Conservation (phyloP, 2,329 filamentous ascomycete genomes). For the Purpureocillium lavendulum region DNA sequence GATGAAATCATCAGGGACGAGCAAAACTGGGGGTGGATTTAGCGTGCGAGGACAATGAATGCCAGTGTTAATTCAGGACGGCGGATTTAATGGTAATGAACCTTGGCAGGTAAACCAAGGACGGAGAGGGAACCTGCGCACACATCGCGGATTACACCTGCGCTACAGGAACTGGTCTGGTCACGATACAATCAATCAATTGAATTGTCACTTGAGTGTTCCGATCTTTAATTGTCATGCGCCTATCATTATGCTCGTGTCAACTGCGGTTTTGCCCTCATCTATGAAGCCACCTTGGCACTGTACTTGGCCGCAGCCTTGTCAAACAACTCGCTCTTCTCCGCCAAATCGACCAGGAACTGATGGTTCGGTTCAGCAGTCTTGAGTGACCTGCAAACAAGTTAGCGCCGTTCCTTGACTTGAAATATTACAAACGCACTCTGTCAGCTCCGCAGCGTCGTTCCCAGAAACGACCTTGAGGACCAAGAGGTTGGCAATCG, state of each 20-base stretch:
- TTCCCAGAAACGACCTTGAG: conserved; percentile 71
- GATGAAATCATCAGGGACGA: background rate
- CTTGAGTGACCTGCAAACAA: conserved; percentile 40
- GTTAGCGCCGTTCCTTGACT: conserved; percentile 12
- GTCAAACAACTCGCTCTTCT: conserved; percentile 85
- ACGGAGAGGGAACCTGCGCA: no score
- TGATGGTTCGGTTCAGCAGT: conserved; percentile 58
- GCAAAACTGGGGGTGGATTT: background rate
- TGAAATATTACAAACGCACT: conserved; percentile 36
- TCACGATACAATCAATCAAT: background rate
- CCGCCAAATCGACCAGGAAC: conserved; percentile 64
- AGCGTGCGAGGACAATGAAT: no score
- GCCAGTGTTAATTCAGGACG: no score
- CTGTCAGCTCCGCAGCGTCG: conserved; percentile 51
- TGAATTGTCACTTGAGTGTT: background rate
- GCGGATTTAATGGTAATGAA: no score
- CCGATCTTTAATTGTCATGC: conserved; percentile 9
- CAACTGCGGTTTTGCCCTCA: conserved; percentile 6
- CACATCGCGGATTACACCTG: no score
- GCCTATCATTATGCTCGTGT: conserved; percentile 22
- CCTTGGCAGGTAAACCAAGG: no score
- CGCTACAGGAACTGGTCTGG: no score
- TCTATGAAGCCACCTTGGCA: conserved; percentile 61
- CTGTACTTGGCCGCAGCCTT: conserved; percentile 79
- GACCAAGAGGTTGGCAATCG: conserved; percentile 77